Base-by-base conservation (phyloP, 371 early-diverging fungal species). In the Nematocida major region DNA sequence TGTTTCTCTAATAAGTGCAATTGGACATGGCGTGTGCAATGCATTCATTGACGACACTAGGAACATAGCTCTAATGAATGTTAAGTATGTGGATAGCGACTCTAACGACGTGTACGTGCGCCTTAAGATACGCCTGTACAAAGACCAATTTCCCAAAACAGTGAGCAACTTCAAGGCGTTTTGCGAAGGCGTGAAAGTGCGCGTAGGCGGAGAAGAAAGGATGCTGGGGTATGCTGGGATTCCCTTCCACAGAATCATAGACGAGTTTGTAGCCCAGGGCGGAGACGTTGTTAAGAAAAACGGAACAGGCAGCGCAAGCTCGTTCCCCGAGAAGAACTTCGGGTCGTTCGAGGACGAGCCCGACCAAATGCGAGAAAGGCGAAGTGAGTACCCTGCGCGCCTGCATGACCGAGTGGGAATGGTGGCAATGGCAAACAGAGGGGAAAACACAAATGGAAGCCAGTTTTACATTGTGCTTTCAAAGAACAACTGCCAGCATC, bases 261-360 rank as follows among this genome's bases (percentile, higher is more conserved):
- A 85, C 84, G 89, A 91, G 54, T 99, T 97, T 84, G 96, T 99
- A 94, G 88, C 95, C 3, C 99, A 97, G 82, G 97, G 97, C 36
- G 99, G 99, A 22, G 98, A 99, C 83, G 93, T 97, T 9, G 80
- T 87, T 5, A 43, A 86, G 24, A 89, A 86, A 90, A 88, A 94
- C 82, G 94, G 94, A 66, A 93, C 93, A 59, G 97, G 97, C 79
- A 32, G 50, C 26, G 59, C 69, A 20, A 67, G 67, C 42, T 93
- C 95, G 59, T 90, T 91, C 81, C 91, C 92, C 38, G 93, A 95
- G 3, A 24, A 3, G 83, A 95, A 93, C 83, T 95, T 93, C 32
- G 83, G 88, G 30, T 89, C 91, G 65, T 98, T 96, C 85, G 91
- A 91, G 77, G 96, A 97, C 82, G 96, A 97, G 83, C 89, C 94